phyloP scores from a whole-genome alignment of 2,329 filamentous ascomycete species.

The Grosmannia clavigera region DNA sequence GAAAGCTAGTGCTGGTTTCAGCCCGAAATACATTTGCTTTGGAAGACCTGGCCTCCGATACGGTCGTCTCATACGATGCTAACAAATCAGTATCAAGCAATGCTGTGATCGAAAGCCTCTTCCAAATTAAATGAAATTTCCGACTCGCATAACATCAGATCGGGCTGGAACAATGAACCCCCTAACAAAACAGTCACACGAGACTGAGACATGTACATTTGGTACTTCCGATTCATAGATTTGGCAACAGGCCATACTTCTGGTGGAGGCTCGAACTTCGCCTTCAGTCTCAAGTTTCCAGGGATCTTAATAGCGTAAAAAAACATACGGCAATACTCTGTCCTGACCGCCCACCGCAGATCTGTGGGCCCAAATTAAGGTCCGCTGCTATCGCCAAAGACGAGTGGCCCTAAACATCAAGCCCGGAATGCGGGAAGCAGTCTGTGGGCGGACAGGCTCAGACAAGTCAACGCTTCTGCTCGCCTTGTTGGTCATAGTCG shows the following conservation, averaged over 20 bases:
- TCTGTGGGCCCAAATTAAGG: not conserved
- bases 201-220: not conserved
- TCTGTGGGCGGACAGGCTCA: constrained; percentile 22
- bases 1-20: not conserved
- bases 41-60: no score
- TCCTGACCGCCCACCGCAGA: not conserved
- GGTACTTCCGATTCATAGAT: not conserved
- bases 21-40: no score
- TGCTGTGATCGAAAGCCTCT: no score
- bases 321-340: not conserved
- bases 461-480: constrained; percentile 20
- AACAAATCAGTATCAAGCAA: no score
- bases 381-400: not conserved
- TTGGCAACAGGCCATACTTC: not conserved
- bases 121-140: no score
- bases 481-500: constrained; percentile 33
- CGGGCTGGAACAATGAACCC: no score
- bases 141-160: no score
- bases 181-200: not conserved
- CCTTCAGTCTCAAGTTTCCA: not conserved
- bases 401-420: constrained; percentile 9
- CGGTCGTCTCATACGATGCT: no score
- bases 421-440: constrained; percentile 19
- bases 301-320: not conserved
- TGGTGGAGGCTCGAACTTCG: not conserved